phyloP scores from a whole-genome alignment of 305 asterid genomes.

The Stenogyne calaminthoides region DNA sequence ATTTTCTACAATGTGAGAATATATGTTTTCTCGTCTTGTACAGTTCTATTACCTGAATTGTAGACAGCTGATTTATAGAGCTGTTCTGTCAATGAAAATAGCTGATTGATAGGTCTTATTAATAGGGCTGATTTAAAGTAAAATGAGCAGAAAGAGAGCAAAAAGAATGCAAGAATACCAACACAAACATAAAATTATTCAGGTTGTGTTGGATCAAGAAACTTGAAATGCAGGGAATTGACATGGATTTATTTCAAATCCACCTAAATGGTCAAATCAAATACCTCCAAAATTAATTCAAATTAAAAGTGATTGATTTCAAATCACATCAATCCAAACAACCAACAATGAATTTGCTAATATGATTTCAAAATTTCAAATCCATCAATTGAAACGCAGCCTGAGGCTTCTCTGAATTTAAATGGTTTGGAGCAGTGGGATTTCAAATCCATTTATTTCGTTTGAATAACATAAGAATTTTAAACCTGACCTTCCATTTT shows the following conservation, averaged over 20 bases:
- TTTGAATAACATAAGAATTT: neutral
- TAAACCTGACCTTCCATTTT: neutral
- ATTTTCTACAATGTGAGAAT: neutral
- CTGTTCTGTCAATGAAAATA: neutral
- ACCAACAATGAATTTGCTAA: neutral
- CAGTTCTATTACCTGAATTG: neutral
- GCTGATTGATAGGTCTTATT: neutral
- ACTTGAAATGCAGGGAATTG: neutral
- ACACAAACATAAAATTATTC: constrained; percentile 8
- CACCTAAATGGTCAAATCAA: neutral
- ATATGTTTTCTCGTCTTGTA: neutral
- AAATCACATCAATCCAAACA: neutral
- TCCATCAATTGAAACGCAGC: neutral
- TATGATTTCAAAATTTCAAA: no score
- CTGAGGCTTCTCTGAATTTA: neutral
- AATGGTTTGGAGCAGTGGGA: neutral
- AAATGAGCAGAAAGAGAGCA: neutral
- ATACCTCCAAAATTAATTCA: neutral
- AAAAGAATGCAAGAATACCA: neutral
- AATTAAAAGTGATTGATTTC: neutral
- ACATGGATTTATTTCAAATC: neutral
- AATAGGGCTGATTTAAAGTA: neutral
- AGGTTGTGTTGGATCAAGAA: neutral
- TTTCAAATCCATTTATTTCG: neutral
- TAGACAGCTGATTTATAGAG: neutral